Base-by-base conservation (phyloP, 441 rosid genomes). In the Arabidopsis hybrid region DNA sequence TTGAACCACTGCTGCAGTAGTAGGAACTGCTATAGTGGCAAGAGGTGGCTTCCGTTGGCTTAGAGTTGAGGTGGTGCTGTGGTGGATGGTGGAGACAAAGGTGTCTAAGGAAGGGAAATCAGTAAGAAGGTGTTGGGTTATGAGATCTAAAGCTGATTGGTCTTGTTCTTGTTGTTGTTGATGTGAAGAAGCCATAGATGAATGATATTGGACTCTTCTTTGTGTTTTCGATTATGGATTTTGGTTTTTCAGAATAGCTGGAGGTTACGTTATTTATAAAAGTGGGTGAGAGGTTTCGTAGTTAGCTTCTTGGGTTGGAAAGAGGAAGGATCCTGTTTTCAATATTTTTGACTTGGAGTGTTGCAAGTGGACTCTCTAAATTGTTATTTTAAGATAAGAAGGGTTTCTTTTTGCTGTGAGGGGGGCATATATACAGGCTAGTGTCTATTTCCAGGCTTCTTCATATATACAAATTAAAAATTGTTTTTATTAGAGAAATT, bases 21-120 rank as follows among this genome's bases (percentile, higher is more conserved):
- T 38, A 4, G 49, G 73, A 35, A 89, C 83, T 1, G 83, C 16
- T 0, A 89, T 87, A 29, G 55, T 59, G 60, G 83, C 76, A 58
- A 86, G 76, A 39, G 84, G 57, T 12, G 96, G 92, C 62, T 85
- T 87, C 2, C 93, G 77, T 64, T 86, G 90, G 77, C 86, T 85
- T 10, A 88, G 76, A 45, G 88, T 81, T 4, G 88, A 70, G 42
- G 69, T 9, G 11, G 67, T 31, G 69, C 67, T 35, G 38, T 66
- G 58, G 12, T 73, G 2, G 62, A 78, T 79, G 60, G 60, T 60
- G 10, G 81, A 55, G 57, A 59, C 31, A 63, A 80, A 77, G 16
- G 62, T 53, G 35, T 84, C 87, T 38, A 68, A 75, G 47, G 91
- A 81, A 72, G 80, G n/a, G 34, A 60, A 81, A 46, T 87, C 91